Evolutionary conservation across 208 protist species (phyloP), one percentile per base, ranked within the genome.

Genomic region (Acanthamoeba castellanii): DNA sequence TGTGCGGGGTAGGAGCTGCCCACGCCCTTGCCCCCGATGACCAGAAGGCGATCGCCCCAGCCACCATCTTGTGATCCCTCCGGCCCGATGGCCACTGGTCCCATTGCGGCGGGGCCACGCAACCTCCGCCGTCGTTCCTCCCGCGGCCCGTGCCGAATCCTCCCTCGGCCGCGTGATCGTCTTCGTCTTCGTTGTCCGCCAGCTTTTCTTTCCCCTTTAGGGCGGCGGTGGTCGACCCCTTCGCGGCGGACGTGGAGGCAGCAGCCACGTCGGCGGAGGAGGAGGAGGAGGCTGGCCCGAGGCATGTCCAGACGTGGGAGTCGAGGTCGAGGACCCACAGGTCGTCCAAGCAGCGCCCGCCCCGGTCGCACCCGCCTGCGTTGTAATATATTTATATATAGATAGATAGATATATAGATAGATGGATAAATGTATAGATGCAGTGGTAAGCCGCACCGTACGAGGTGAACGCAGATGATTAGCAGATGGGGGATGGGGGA

Each of bases 21-120:
- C 55, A 66, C 7, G 45, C 81, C 81, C 32, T 88, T 88, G 27
- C 81, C 81, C 34, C 81, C 81, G 11, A 88, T 7, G 16, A 88
- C 4, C 9, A 88, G 20, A 8, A 88, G 47, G 81, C 30, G 55
- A 50, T 88, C 81, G n/a, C 32, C 32, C 50, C 55, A 88, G 22
- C 81, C n/a, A 88, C 81, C 81, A 88, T 59, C 32, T 55, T 64
- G 55, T 88, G 81, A 20, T 88, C 81, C 14, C 81, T 47, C 27
- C 81, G 7, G 13, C 20, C 45, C 8, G 50, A 55, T 34, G 81
- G 81, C 81, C 81, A 88, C 8, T 66, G 16, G 20, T 3, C 20
- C 81, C 55, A 64, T 30, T 88, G 22, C 16, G 11, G 13, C 45
- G 6, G 14, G 14, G 7, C 78, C 13, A 47, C 78, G 45, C 32